phyloP scores from a whole-genome alignment of 2,329 filamentous ascomycete genomes.

The Drechmeria coniospora region DNA sequence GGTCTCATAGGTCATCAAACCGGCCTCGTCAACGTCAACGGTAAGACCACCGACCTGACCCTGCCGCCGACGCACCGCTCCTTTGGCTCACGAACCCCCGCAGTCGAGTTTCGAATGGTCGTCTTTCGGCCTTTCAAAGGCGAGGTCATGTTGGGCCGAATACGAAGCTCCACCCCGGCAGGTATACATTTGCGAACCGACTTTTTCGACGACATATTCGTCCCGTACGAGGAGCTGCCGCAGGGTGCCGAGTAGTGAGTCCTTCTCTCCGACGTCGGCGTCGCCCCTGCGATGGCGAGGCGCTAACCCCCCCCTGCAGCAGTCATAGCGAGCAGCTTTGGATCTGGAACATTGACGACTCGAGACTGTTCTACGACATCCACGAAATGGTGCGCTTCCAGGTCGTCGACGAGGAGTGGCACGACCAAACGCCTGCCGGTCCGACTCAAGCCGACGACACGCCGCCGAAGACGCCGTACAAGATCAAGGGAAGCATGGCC shows the following conservation, averaged over 20 bases:
- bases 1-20: slow-evolving; percentile 87
- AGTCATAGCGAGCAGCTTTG: slow-evolving; percentile 64
- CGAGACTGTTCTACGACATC: slow-evolving; percentile 72
- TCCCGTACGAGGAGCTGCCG: slow-evolving; percentile 59
- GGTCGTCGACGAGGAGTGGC: slow-evolving; percentile 78
- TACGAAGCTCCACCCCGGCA: slow-evolving; percentile 55
- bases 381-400: slow-evolving; percentile 80
- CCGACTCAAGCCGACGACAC: slow-evolving; percentile 46
- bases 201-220: slow-evolving; percentile 87
- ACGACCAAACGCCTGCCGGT: slow-evolving; percentile 66
- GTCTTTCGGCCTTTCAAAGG: slow-evolving; percentile 95
- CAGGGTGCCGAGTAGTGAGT: slow-evolving; percentile 62
- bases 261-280: too few species aligned
- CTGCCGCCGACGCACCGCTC: background rate
- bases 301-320: slow-evolving; percentile 22
- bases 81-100: background rate
- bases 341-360: slow-evolving; percentile 66
- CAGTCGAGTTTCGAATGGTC: slow-evolving; percentile 83
- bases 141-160: slow-evolving; percentile 76
- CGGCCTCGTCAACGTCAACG: slow-evolving; percentile 86
- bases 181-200: slow-evolving; percentile 72
- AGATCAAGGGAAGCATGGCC: slow-evolving; percentile 50
- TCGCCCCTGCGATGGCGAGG: background rate
- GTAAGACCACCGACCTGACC: slow-evolving; percentile 26
- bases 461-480: slow-evolving; percentile 54